phyloP scores from a whole-genome alignment of 2,329 filamentous ascomycete species.

The Pseudogymnoascus sp. region DNA sequence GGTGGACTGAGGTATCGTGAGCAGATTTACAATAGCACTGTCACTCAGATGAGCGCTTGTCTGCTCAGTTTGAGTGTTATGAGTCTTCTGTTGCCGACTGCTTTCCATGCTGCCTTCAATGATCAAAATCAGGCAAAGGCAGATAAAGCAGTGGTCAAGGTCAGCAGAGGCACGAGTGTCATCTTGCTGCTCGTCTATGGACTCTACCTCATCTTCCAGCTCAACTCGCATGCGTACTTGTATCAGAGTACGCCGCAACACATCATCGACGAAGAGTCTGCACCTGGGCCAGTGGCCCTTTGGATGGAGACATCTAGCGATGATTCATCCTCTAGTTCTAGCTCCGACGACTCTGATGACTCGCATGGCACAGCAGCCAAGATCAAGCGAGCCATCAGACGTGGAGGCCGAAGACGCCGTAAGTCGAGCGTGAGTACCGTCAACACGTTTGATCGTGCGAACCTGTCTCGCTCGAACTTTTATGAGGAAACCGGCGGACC shows the following conservation, averaged over 20 bases:
- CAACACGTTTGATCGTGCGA: conserved; percentile 2
- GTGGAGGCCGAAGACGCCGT: conserved; percentile 54
- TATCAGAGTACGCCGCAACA: conserved; percentile 89
- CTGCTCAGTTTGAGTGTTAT: conserved; percentile 83
- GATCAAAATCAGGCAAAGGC: conserved; percentile 44
- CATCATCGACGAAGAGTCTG: conserved; percentile 84
- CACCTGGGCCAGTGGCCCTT: conserved; percentile 73
- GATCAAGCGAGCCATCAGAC: conserved; percentile 63
- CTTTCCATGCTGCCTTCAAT: conserved; percentile 82
- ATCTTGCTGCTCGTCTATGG: conserved; percentile 73
- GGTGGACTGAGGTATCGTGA: conserved; percentile 82
- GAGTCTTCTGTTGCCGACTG: conserved; percentile 80
- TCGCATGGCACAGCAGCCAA: conserved; percentile 68
- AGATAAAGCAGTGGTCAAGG: conserved; percentile 65
- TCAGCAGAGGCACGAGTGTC: conserved; percentile 84
- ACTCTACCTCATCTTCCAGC: conserved; percentile 79
- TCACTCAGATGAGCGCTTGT: conserved; percentile 94
- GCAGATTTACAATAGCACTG: conserved; percentile 91
- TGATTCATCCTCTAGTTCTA: conserved; percentile 53
- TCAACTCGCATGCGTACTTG: conserved; percentile 86
- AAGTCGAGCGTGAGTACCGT: conserved; percentile 54
- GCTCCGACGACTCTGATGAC: conserved; percentile 59
- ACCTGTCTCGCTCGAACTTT: conserved; percentile 14
- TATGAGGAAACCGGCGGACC: conserved; percentile 5
- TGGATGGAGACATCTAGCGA: conserved; percentile 67